Conservation (phyloP, 768 basidiomycete species). For the Tylopilus cervinicoccineus region DNA sequence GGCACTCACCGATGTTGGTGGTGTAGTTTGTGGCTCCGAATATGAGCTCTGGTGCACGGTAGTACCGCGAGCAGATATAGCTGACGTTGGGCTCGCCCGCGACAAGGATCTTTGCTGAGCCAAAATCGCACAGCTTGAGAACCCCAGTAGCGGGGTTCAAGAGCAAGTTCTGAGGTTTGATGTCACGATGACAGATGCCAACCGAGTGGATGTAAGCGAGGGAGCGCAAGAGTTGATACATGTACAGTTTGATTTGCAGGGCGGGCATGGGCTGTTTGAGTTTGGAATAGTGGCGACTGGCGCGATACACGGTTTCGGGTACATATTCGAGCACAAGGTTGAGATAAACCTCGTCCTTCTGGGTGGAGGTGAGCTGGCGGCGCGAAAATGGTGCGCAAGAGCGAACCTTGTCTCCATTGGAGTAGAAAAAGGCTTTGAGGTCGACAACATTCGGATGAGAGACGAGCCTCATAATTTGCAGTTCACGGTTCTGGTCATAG, state of each 20-base stretch:
- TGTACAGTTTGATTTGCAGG: conserved; percentile 99
- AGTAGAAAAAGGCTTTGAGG: conserved; percentile 97
- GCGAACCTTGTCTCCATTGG: conserved; percentile 96
- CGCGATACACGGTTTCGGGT: conserved; percentile 98
- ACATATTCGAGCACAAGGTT: conserved; percentile 99
- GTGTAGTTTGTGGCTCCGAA: conserved; percentile 99
- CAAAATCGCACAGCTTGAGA: conserved; percentile 98
- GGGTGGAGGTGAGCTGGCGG: conserved; percentile 4
- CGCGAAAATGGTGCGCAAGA: conserved; percentile 3
- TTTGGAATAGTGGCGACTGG: conserved; percentile 97
- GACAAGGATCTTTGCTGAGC: conserved; percentile 96
- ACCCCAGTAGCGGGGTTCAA: conserved; percentile 96
- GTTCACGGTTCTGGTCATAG: conserved; percentile 82
- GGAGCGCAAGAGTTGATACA: conserved; percentile 98
- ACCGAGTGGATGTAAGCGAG: conserved; percentile 99
- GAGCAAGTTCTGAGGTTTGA: conserved; percentile 98
- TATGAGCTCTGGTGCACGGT: conserved; percentile 98
- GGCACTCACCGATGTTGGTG: conserved; percentile 87
- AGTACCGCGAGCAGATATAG: conserved; percentile 99
- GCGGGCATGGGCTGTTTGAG: conserved; percentile 99
- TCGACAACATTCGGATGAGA: conserved; percentile 98
- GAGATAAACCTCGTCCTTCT: conserved; percentile 99
- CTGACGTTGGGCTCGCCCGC: conserved; percentile 98
- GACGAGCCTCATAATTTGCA: conserved; percentile 98
- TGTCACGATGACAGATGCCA: conserved; percentile 99